These are phyloP conservation scores for Bruguiera sexangula DNA, from an alignment of 345 rosid genomes.

Conservation along the genomic window DNA sequence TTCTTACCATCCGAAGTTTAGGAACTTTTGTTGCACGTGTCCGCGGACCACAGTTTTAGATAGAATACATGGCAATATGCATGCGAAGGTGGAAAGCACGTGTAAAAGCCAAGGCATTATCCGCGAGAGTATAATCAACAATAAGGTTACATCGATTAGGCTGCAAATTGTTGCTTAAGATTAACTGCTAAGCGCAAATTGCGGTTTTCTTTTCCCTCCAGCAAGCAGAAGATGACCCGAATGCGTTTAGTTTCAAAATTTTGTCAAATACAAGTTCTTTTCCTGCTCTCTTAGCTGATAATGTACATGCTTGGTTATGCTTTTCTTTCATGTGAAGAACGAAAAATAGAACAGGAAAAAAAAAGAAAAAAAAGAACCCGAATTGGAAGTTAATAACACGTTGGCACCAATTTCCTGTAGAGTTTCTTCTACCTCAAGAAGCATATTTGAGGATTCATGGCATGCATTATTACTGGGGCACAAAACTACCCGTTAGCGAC, in stretches of 20 bases:
- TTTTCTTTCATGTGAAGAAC: conserved; percentile 18
- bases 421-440: not conserved
- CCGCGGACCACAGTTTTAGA: too few relatives aligned
- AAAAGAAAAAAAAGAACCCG: not conserved
- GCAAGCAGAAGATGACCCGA: conserved; percentile 27
- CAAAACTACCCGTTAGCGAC: conserved; percentile 32
- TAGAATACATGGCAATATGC: too few relatives aligned
- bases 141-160: conserved; percentile 4
- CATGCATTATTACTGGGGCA: not conserved
- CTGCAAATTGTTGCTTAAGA: conserved; percentile 18
- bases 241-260: conserved; percentile 27
- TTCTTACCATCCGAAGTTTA: too few relatives aligned
- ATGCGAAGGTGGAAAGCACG: not conserved
- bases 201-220: conserved; percentile 4
- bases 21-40: too few relatives aligned
- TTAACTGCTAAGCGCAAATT: conserved; percentile 17
- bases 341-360: conserved; percentile 1
- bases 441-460: conserved; percentile 1
- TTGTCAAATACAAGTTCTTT: conserved; percentile 23
- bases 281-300: conserved; percentile 26
- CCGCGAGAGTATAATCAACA: not conserved
- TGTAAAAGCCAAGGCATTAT: not conserved
- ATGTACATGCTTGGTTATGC: conserved; percentile 31
- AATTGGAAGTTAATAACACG: not conserved
- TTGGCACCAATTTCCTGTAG: conserved; percentile 9